Base-by-base conservation (phyloP, 164 flowering plant species). In the Berberis vulgaris region DNA sequence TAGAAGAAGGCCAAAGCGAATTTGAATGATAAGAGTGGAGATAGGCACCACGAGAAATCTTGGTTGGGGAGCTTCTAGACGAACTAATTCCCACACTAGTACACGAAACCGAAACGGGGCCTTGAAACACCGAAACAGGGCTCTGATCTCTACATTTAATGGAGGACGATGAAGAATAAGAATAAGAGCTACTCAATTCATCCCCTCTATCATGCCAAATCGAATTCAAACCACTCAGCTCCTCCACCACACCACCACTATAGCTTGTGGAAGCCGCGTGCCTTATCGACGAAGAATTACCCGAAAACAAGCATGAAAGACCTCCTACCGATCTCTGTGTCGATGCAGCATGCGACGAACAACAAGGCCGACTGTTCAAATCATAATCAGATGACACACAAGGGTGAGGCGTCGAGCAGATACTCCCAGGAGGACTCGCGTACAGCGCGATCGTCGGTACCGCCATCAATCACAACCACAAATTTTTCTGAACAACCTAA, bases 81-180 rank as follows among this genome's bases (percentile, higher is more conserved):
- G 82, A 70, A 39, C 80, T 83, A 43, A 66, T 26, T 26, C 26
- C 26, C 26, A 26, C 67, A 43, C 80, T 65, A 57, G 73, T 67
- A 44, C 85, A 82, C 11, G 96, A 85, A 53, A 79, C 80, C 11
- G 96, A 85, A 53, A 79, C 80, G 7, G 96, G 90, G 7, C 88
- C 95, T 10, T 91, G 91, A 63, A 94, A 73, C 59, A 94, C 96
- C 41, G 98, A 90, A 0, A 91, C 87, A 12, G 97, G 97, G 69
- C 97, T 94, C 74, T 76, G 87, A 60, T 79, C 76, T 64, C 89
- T 81, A 60, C 89, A 78, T 67, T 82, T 90, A 59, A 73, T 6
- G 4, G n/a, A 40, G 41, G 58, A 55, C 13, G 26, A 41, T 9
- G 80, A 77, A 1, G 83, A 76, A 61, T 75, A 71, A 41, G 77